These are phyloP conservation scores for Tetrahymena borealis DNA, from an alignment of 73 alveolate species.

Conservation along the genomic window DNA sequence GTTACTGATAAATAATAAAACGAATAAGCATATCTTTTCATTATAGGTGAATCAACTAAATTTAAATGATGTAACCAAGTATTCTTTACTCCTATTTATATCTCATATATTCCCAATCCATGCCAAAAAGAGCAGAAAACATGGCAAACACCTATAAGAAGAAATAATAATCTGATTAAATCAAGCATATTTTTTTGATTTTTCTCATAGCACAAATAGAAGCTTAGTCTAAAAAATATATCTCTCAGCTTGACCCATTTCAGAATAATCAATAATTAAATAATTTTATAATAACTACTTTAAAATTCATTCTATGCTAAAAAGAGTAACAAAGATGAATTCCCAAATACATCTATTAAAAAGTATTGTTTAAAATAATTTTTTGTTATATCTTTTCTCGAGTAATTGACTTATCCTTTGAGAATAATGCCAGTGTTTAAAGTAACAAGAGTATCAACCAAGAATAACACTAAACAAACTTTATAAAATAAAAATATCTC, in stretches of 20 bases:
- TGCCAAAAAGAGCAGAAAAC: neutral
- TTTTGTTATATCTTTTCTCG: neutral
- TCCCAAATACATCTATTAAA: neutral
- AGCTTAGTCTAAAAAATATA: neutral
- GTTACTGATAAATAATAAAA: slow-evolving; percentile 31
- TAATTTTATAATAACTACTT: neutral
- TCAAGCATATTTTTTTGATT: neutral
- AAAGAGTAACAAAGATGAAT: neutral
- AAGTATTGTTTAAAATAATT: neutral
- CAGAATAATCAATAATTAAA: neutral
- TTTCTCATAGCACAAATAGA: neutral
- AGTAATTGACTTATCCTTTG: neutral
- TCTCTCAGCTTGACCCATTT: neutral
- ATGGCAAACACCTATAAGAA: neutral
- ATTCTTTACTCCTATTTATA: neutral
- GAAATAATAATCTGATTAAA: neutral
- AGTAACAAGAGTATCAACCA: neutral
- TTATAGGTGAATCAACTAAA: neutral
- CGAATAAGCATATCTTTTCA: slow-evolving; percentile 17
- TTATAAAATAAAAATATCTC: neutral
- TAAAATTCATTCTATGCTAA: neutral
- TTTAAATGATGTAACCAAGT: neutral
- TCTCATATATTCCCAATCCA: neutral
- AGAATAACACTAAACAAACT: neutral
- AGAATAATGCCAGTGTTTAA: neutral